Base-by-base conservation (phyloP, 129 eudicot genomes). In the Pulicaria dysenterica region DNA sequence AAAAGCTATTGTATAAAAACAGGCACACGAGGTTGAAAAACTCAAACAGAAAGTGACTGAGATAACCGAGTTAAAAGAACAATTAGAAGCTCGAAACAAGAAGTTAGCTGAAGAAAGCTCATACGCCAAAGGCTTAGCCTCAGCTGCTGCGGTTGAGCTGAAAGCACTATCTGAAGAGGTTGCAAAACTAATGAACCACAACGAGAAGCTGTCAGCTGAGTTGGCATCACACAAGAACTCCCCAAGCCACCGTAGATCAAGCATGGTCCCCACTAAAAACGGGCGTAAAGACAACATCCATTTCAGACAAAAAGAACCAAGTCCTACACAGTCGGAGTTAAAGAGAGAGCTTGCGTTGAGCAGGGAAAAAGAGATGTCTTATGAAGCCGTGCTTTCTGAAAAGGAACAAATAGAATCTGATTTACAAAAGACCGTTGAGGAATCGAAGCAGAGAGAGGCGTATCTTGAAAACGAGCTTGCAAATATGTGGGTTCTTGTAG, bases 81-180 rank as follows among this genome's bases (percentile, higher is more conserved):
- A 88, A 70, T 77, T 90, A 58, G 96, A 87, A 74, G 64, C 76
- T 15, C 88, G 85, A 36, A 94, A 90, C 81, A 84, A 80, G 75
- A 88, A 90, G 70, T 88, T 94, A 16, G 99, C 96, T 38, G 97
- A 94, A 66, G 99, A 94, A 59, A 86, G 97, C 77, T 80, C 97
- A 77, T 94, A 94, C 45, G 99, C 99, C 64, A 94, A 94, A 84
- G 99, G 97, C 31, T 70, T 94, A 69, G 99, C 99, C 61, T 94
- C 99, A 40, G 99, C 99, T 0, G 99, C 99, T 31, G 99, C 99
- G 24, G 99, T 90, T 11, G 99, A 94, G 69, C 78, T 94, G 13
- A 94, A 94, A 77, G 96, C 97, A 44, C 76, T 94, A 34, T 94
- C 99, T 3, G 99, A 94, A 80, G 99, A 94, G 82, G 96, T 94